phyloP scores from a whole-genome alignment of 192 early-diverging fungal genomes.

The Backusella australiensis region DNA sequence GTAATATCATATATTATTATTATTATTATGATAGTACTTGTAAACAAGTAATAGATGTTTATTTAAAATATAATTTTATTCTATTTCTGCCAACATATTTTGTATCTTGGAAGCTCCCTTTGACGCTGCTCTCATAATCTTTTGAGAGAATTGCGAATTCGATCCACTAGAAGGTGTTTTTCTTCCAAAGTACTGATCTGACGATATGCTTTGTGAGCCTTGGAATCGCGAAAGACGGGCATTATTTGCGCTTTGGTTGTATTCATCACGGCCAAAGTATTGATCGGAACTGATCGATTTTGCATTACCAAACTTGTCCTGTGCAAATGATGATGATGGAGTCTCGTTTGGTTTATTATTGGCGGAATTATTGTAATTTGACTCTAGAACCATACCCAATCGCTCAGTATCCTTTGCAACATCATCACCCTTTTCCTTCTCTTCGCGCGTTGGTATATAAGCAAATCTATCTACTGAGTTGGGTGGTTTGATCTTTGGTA shows the following conservation, averaged over 20 bases:
- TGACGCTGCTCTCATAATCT: slow-evolving; percentile 44
- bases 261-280: slow-evolving; percentile 80
- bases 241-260: slow-evolving; percentile 49
- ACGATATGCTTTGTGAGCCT: slow-evolving; percentile 74
- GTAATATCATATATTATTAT: too few species aligned
- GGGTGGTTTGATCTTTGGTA: slow-evolving; percentile 1
- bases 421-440: background rate
- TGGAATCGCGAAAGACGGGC: slow-evolving; percentile 66
- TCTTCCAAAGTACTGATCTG: slow-evolving; percentile 81
- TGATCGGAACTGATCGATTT: slow-evolving; percentile 92
- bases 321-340: slow-evolving; percentile 35
- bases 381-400: slow-evolving; percentile 1
- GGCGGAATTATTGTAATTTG: background rate
- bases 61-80: background rate
- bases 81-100: slow-evolving; percentile 22
- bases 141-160: slow-evolving; percentile 39
- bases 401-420: background rate
- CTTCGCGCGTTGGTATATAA: background rate
- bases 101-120: slow-evolving; percentile 51
- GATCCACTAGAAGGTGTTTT: background rate
- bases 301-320: slow-evolving; percentile 79
- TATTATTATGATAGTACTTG: too few species aligned
- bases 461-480: background rate
- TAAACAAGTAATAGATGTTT: too few species aligned
- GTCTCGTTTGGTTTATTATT: background rate